A percentile compares a stretch with the other conserved stretches of the same genome.
Evolutionary conservation across 306 rosid species (phyloP).

Genomic region (Pyrus communis): DNA sequence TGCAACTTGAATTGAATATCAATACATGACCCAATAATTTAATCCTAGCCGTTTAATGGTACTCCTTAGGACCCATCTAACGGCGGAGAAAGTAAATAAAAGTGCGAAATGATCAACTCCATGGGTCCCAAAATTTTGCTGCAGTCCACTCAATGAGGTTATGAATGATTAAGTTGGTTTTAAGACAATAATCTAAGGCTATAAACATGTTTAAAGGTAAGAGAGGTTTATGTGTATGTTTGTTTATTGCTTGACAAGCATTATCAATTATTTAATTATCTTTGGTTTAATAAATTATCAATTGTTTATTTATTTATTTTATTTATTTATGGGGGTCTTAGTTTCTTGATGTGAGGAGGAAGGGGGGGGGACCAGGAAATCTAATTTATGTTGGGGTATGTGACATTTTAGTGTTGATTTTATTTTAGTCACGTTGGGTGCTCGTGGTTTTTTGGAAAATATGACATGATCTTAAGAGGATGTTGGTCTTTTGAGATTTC

Average conservation of each 20-base stretch:
- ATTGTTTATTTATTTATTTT: neutral
- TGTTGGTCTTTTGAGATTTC: slow-evolving; percentile 96
- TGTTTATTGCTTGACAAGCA: slow-evolving; percentile 5
- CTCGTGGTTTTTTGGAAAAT: slow-evolving; percentile 98
- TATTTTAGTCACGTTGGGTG: slow-evolving; percentile 53
- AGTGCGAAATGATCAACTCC: slow-evolving; percentile 20
- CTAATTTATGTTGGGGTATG: slow-evolving; percentile 48
- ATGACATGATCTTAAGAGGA: slow-evolving; percentile 70
- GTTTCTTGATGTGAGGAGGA: slow-evolving; percentile 19
- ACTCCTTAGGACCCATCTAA: slow-evolving; percentile 41
- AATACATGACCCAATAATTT: neutral
- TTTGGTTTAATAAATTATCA: neutral
- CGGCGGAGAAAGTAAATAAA: slow-evolving; percentile 38
- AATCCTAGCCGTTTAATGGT: slow-evolving; percentile 30
- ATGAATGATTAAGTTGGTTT: slow-evolving; percentile 31
- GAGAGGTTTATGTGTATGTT: neutral
- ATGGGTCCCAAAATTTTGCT: slow-evolving; percentile 50
- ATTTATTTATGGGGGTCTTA: neutral
- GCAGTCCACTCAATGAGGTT: slow-evolving; percentile 46
- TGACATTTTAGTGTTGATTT: slow-evolving; percentile 24
- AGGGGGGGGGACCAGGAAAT: slow-evolving; percentile 57
- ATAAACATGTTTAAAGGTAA: slow-evolving; percentile 14
- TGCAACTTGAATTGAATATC: slow-evolving; percentile 13
- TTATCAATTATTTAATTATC: neutral
- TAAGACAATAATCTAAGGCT: slow-evolving; percentile 32